A percentile compares a stretch with the other conserved stretches of the same genome.
These are phyloP conservation scores for Irpex sp. DNA, from an alignment of 1,284 basidiomycete genomes.

Conservation along the genomic window DNA sequence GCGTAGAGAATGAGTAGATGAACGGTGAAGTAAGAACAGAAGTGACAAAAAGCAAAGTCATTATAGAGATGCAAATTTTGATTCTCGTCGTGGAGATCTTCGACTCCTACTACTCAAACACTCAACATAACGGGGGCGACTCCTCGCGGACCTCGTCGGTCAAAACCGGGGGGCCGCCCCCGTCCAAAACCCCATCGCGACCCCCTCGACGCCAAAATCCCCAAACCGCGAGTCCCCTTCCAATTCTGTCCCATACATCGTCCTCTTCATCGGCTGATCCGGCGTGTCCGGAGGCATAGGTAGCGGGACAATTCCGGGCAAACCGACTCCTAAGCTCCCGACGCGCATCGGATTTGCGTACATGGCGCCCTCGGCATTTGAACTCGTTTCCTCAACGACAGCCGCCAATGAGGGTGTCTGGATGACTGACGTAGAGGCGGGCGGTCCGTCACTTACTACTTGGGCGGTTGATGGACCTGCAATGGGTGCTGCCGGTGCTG, in stretches of 20 bases:
- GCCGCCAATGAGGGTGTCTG: constrained; percentile 19
- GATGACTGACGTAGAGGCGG: constrained; percentile 20
- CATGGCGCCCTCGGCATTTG: constrained; percentile 5
- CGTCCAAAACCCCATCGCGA: constrained; percentile 65
- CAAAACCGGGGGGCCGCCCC: constrained; percentile 25
- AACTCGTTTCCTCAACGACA: constrained; percentile 16
- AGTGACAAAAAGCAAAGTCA: no score
- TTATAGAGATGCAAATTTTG: neutral
- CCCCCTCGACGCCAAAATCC: constrained; percentile 74
- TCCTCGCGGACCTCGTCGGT: constrained; percentile 16
- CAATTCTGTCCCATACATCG: constrained; percentile 79
- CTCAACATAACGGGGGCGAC: constrained; percentile 15
- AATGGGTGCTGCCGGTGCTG: neutral
- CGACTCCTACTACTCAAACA: neutral
- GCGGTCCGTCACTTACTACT: constrained; percentile 11
- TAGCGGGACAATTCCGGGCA: constrained; percentile 21
- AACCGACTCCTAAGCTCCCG: constrained; percentile 5
- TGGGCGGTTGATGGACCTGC: constrained; percentile 8
- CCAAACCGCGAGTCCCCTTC: constrained; percentile 74
- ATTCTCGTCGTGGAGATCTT: neutral
- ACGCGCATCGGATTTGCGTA: neutral
- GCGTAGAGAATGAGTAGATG: no score
- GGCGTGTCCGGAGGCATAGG: constrained; percentile 30
- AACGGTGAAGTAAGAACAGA: no score
- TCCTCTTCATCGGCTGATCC: constrained; percentile 44